Evolutionary conservation across 1,284 basidiomycete genomes (phyloP).

Genomic region (Austroboletus niveus): DNA sequence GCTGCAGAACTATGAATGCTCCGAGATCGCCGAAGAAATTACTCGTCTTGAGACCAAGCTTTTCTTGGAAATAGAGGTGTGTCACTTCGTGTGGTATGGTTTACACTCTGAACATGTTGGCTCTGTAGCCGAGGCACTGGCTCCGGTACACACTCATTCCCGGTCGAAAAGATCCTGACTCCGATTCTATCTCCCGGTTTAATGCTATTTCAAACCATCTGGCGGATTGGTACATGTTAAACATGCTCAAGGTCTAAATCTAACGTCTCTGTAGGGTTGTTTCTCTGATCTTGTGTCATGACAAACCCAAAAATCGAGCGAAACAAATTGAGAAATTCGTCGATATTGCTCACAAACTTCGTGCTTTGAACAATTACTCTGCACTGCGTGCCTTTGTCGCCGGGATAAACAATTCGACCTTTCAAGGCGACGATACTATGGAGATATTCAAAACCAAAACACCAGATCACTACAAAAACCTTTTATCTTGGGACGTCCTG

Average conservation of each 20-base stretch:
- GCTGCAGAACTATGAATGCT: conserved; percentile 52
- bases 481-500: conserved; percentile 75
- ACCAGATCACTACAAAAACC: conserved; percentile 63
- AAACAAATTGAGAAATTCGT: conserved; percentile 76
- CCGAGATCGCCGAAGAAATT: conserved; percentile 74
- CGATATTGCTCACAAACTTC: conserved; percentile 67
- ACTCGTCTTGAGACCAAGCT: conserved; percentile 61
- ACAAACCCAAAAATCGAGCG: conserved; percentile 61
- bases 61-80: conserved; percentile 70
- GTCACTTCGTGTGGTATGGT: conserved; percentile 14
- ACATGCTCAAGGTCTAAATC: not conserved
- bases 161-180: conserved; percentile 60
- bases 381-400: conserved; percentile 78
- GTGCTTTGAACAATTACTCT: conserved; percentile 75
- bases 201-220: conserved; percentile 73
- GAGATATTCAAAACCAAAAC: conserved; percentile 61
- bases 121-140: conserved; percentile 73
- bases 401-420: conserved; percentile 76
- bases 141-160: conserved; percentile 68
- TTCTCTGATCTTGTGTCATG: conserved; percentile 76
- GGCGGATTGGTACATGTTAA: conserved; percentile 60
- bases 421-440: conserved; percentile 68
- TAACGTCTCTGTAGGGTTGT: conserved; percentile 53
- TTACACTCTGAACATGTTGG: conserved; percentile 4
- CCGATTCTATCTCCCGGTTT: conserved; percentile 65